Conservation (phyloP, 176 grass and related monocot species). For the Luzula sylvatica region DNA sequence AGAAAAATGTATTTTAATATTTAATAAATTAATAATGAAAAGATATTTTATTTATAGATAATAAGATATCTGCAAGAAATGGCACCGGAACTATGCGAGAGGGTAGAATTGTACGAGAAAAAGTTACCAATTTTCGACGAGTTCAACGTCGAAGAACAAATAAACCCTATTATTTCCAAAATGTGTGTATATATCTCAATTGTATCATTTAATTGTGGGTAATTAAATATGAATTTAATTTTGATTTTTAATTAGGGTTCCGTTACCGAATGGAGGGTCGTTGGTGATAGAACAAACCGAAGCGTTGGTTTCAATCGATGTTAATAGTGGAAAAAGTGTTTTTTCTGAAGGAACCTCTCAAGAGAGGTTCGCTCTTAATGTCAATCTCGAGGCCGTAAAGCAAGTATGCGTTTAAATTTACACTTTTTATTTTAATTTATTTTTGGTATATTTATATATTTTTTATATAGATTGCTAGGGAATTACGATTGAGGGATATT, state of each 20-base stretch:
- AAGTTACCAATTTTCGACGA: constrained; percentile 85
- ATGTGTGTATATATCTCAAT: constrained; percentile 28
- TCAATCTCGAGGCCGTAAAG: constrained; percentile 92
- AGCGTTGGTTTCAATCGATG: constrained; percentile 91
- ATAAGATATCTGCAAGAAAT: constrained; percentile 81
- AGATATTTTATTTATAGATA: constrained; percentile 46
- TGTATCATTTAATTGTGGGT: not conserved
- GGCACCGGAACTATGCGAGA: constrained; percentile 75
- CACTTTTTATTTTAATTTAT: constrained; percentile 11
- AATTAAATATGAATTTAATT: too few species aligned
- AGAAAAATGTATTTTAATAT: too few species aligned
- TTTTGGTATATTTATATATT: constrained; percentile 15
- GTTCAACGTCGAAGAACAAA: constrained; percentile 90
- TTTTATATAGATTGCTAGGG: constrained; percentile 73
- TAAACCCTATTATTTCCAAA: constrained; percentile 86
- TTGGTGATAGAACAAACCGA: constrained; percentile 97
- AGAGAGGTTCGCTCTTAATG: constrained; percentile 74
- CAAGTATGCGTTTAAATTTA: constrained; percentile 55
- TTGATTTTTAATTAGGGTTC: constrained; percentile 38
- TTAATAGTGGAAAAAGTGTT: constrained; percentile 82
- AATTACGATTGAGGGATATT: constrained; percentile 86
- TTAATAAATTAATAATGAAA: not conserved
- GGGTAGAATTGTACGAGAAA: constrained; percentile 77
- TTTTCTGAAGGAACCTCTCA: constrained; percentile 66
- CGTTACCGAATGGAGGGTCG: constrained; percentile 68